Percentiles rank a stretch among this genome's conserved stretches.
Evolutionary conservation across 2,329 filamentous ascomycete genomes (phyloP).

Genomic region (Thermothelomyces thermophilus): DNA sequence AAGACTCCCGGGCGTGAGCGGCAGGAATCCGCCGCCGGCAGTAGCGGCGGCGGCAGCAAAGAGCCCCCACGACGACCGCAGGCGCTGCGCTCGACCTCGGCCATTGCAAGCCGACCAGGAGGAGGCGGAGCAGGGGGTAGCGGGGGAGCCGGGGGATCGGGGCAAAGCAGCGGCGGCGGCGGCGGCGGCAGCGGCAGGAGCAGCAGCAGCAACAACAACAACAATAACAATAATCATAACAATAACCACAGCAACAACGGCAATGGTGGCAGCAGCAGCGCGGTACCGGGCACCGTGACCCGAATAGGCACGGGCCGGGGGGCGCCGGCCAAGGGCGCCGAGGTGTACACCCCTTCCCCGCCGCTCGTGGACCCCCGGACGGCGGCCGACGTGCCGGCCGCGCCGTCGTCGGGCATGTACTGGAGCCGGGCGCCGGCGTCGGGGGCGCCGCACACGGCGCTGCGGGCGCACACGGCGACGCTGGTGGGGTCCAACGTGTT

Average conservation of each 20-base stretch:
- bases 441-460: conserved; percentile 52
- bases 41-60: conserved; percentile 24
- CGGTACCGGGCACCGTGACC: conserved; percentile 19
- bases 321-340: conserved; percentile 27
- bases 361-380: conserved; percentile 50
- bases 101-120: conserved; percentile 37
- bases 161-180: too few relatives aligned
- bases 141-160: not conserved
- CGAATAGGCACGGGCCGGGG: conserved; percentile 24
- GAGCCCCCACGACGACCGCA: conserved; percentile 33
- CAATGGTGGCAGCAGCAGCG: not conserved
- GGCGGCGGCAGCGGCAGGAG: too few relatives aligned
- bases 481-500: conserved; percentile 61
- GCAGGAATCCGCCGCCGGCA: conserved; percentile 25
- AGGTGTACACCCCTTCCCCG: conserved; percentile 48
- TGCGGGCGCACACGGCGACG: conserved; percentile 62
- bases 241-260: too few relatives aligned
- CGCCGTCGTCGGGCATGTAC: conserved; percentile 66
- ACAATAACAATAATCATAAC: too few relatives aligned
- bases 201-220: too few relatives aligned
- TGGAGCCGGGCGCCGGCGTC: conserved; percentile 62
- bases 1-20: conserved; percentile 16
- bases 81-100: conserved; percentile 48
- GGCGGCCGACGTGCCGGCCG: conserved; percentile 53
- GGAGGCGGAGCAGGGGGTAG: not conserved